Evolutionary conservation across 805 yeast species (phyloP).

Genomic region (Schwanniomyces pseudopolymorphus): DNA sequence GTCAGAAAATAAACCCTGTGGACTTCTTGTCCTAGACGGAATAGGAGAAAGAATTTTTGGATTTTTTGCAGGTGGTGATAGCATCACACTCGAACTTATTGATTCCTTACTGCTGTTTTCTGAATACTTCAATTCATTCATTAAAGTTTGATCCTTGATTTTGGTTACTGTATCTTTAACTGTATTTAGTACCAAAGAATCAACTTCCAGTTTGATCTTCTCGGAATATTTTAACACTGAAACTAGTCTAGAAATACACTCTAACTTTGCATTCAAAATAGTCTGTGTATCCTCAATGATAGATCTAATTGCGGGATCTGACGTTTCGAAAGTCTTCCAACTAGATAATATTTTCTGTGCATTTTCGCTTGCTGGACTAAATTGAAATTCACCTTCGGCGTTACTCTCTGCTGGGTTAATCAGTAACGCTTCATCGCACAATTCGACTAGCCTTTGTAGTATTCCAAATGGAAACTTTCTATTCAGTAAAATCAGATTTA

Average conservation of each 20-base stretch:
- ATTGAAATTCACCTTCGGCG: conserved; percentile 30
- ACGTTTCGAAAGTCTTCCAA: conserved; percentile 49
- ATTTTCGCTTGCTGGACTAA: conserved; percentile 61
- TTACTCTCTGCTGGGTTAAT: conserved; percentile 57
- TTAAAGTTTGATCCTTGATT: conserved; percentile 40
- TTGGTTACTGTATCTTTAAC: conserved; percentile 63
- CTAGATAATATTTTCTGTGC: conserved; percentile 50
- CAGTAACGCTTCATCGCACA: conserved; percentile 72
- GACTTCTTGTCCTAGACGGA: conserved; percentile 34
- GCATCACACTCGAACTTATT: conserved; percentile 12
- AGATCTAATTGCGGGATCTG: conserved; percentile 62
- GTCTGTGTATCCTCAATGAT: conserved; percentile 67
- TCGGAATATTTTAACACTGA: conserved; percentile 74
- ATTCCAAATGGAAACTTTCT: conserved; percentile 64
- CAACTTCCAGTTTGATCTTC: conserved; percentile 76
- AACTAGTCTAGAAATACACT: conserved; percentile 65
- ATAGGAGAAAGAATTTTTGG: conserved; percentile 29
- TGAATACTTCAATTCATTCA: conserved; percentile 15
- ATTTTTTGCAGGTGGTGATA: conserved; percentile 5
- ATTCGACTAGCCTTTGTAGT: conserved; percentile 54
- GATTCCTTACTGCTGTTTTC: conserved; percentile 15
- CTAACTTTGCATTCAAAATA: conserved; percentile 63
- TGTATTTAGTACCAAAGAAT: conserved; percentile 58
- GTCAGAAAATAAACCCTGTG: conserved; percentile 15
- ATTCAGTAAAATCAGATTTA: conserved; percentile 40